Evolutionary conservation across 2,329 filamentous ascomycete genomes (phyloP).

Genomic region (Botrytis paeoniae): DNA sequence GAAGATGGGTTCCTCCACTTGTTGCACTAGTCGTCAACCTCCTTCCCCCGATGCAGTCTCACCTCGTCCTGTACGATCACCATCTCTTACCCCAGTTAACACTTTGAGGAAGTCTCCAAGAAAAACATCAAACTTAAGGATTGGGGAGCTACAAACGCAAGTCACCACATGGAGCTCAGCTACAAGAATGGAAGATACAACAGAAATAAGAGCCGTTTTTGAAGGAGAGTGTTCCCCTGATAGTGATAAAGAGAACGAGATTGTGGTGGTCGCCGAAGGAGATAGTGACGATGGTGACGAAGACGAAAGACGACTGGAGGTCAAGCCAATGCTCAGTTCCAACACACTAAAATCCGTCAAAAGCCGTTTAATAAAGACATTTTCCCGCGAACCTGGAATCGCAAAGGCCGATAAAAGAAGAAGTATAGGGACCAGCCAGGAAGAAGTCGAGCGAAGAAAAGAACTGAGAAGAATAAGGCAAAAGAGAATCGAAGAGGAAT

Average conservation of each 20-base stretch:
- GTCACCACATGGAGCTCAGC: slow-evolving; percentile 25
- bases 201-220: slow-evolving; percentile 33
- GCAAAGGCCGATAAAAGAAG: slow-evolving; percentile 41
- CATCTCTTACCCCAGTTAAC: slow-evolving; percentile 12
- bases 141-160: neutral
- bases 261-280: slow-evolving; percentile 39
- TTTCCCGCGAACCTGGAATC: slow-evolving; percentile 45
- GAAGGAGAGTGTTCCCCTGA: slow-evolving; percentile 27
- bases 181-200: slow-evolving; percentile 21
- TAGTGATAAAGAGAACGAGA: slow-evolving; percentile 35
- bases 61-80: slow-evolving; percentile 27
- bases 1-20: slow-evolving; percentile 23
- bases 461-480: slow-evolving; percentile 55
- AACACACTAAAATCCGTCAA: slow-evolving; percentile 47
- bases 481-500: slow-evolving; percentile 56
- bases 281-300: slow-evolving; percentile 38
- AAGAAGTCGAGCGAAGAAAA: slow-evolving; percentile 53
- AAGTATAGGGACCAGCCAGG: slow-evolving; percentile 48
- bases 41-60: slow-evolving; percentile 35
- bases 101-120: slow-evolving; percentile 21
- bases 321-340: slow-evolving; percentile 42
- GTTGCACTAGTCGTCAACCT: slow-evolving; percentile 33
- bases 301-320: slow-evolving; percentile 39
- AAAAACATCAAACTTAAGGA: slow-evolving; percentile 16
- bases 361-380: slow-evolving; percentile 39